phyloP scores from a whole-genome alignment of 129 eudicot species.

The Sambucus nigra region DNA sequence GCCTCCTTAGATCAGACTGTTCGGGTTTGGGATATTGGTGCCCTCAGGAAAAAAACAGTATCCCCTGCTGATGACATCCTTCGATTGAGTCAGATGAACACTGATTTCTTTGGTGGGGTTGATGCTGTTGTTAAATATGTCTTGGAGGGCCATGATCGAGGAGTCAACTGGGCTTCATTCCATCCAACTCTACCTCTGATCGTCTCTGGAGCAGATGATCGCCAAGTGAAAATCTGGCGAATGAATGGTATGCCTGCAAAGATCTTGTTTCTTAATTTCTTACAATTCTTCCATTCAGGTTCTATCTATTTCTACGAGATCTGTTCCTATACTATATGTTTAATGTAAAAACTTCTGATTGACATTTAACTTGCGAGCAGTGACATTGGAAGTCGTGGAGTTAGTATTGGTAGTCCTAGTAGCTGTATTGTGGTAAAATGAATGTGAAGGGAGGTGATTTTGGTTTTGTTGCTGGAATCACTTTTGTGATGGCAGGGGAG shows the following conservation, averaged over 20 bases:
- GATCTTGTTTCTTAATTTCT: background rate
- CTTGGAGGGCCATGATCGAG: conserved; percentile 76
- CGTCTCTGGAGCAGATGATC: conserved; percentile 86
- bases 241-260: conserved; percentile 47
- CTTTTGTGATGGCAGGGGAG: background rate
- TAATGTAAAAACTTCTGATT: background rate
- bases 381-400: background rate
- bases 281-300: background rate
- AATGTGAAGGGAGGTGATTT: background rate
- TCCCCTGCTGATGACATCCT: conserved; percentile 83
- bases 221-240: conserved; percentile 81
- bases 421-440: background rate
- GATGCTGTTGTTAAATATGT: conserved; percentile 90
- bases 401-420: background rate
- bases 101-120: conserved; percentile 77
- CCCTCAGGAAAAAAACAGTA: conserved; percentile 68
- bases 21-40: conserved; percentile 88
- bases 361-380: background rate
- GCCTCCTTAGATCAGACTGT: conserved; percentile 89
- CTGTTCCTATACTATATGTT: too few relatives aligned
- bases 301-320: too few relatives aligned
- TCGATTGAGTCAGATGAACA: conserved; percentile 67
- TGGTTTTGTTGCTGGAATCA: background rate
- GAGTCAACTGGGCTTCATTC: conserved; percentile 84
- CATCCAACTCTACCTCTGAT: conserved; percentile 77